Percentiles rank a stretch among this genome's conserved stretches.
Evolutionary conservation across 2,329 filamentous ascomycete genomes (phyloP).

Genomic region (Cadophora sp.): DNA sequence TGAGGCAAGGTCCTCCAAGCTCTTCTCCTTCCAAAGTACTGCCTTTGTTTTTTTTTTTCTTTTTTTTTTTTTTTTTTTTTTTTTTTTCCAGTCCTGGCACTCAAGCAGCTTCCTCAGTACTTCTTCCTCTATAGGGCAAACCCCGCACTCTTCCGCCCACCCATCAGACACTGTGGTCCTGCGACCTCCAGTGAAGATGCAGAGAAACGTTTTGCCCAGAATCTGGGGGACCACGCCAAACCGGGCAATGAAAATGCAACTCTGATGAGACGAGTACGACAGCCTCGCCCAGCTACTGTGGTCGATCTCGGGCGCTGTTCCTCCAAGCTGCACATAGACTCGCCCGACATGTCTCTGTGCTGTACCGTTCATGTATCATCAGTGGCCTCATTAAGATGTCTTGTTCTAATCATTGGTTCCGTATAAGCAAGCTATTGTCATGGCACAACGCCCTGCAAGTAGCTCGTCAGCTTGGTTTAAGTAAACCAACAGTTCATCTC

Average conservation of each 20-base stretch:
- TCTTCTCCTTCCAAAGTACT: not conserved
- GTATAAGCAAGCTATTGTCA: too few species aligned
- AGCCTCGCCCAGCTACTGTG: not conserved
- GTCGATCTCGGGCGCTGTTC: not conserved
- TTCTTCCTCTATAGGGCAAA: not conserved
- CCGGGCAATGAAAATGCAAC: not conserved
- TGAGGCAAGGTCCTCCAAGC: not conserved
- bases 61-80: not conserved
- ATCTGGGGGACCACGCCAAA: not conserved
- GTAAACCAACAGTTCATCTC: too few species aligned
- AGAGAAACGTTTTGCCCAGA: not conserved
- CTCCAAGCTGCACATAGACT: not conserved
- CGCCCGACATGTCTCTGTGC: not conserved
- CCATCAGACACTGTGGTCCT: too few species aligned
- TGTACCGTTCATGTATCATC: not conserved
- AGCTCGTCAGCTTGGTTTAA: not conserved
- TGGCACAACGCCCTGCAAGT: not conserved
- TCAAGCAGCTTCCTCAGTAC: not conserved
- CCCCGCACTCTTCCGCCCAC: not conserved
- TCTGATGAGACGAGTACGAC: not conserved
- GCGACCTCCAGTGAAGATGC: not conserved
- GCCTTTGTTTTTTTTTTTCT: not conserved
- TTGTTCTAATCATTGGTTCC: too few species aligned
- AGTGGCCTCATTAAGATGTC: too few species aligned
- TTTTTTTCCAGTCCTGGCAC: too few species aligned